Evolutionary conservation across 306 rosid species (phyloP), one percentile per base, ranked within the genome.

Genomic region (Cucurbita ficifolia): DNA sequence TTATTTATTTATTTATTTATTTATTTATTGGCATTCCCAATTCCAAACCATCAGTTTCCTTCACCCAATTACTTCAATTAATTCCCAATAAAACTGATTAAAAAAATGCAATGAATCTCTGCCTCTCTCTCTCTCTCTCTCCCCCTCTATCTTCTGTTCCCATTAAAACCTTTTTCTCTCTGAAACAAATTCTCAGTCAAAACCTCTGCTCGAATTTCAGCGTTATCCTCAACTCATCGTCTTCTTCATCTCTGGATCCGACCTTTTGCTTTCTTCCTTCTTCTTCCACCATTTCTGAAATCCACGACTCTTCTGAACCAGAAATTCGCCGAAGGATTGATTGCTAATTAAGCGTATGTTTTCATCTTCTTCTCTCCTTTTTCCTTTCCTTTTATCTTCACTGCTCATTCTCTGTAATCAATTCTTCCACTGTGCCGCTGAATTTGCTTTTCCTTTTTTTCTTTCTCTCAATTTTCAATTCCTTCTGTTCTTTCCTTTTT

Each of bases 11-110:
- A 29, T 29, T 29, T 29, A 29, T 29, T 29, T 29, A 29, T 29
- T 68, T 45, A 43, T 43, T 68, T 68, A 42, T 12, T 64, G 24
- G 36, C 36, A 42, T 29, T 29, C 3, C 33, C 36, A 39, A 17
- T 29, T 29, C 35, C 16, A 63, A 63, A 40, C 24, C 18, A 40
- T 68, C 56, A 46, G 56, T 68, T 46, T 68, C 56, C 42, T 22
- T 68, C 56, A 8, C 73, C 73, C 73, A 68, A 68, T 68, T 68
- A 48, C 73, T 68, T 46, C 73, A 46, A 69, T 69, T 69, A 69
- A 69, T 22, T 48, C 21, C 73, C 57, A 45, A 22, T 69, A 46
- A 46, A 69, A 69, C 56, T 14, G 57, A 69, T 69, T 69, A 46
- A 46, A 69, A 69, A 46, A 69, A 69, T 46, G 56, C 56, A 24